Evolutionary conservation across 2,329 filamentous ascomycete genomes (phyloP), one percentile per base, ranked within the genome.

Genomic region (Diaporthe caulivora): DNA sequence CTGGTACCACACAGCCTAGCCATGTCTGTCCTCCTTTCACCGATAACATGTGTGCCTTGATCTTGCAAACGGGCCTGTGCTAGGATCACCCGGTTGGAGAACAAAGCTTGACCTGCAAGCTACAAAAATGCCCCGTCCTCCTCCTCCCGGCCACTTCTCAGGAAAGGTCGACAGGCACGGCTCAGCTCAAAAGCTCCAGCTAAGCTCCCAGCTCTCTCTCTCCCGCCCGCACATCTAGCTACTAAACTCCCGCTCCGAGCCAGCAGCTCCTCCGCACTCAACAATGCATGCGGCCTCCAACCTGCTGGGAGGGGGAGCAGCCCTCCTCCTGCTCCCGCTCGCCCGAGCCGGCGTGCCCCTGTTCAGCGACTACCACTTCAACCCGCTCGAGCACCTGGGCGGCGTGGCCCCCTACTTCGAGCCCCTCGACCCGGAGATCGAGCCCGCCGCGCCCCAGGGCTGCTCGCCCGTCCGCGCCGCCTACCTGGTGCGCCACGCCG

Each of bases 321-420:
- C n/a, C n/a, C n/a, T n/a, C 31, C 62, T 67, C 47, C 47, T 37
- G 13, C 62, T 67, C 15, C 62, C 62, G 29, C 47, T 67, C 62
- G 34, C 62, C 31, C 62, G 53, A 18, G 71, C 73, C 6, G 67
- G 67, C 15, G 73, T 73, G 18, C 73, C 73, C 8, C 80, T 87
- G 55, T 86, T 86, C 76, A 87, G 85, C 0, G 82, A 81, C 2
- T 89, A 88, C 76, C 80, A 79, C 70, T 90, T 90, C 79, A 86
- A 89, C 69, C 86, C 88, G 0, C 81, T 90, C 2, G 81, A 89
- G 34, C 88, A 90, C 70, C 82, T 90, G 13, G 85, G 85, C 0
- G 88, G 88, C n/a, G 87, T 89, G 8, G 83, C 87, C 1, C 88
- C 89, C 0, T 91, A 91, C 77, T 91, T 89, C 70, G 88, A 90